phyloP scores from a whole-genome alignment of 2,329 filamentous ascomycete species.

The Fusarium sp. region DNA sequence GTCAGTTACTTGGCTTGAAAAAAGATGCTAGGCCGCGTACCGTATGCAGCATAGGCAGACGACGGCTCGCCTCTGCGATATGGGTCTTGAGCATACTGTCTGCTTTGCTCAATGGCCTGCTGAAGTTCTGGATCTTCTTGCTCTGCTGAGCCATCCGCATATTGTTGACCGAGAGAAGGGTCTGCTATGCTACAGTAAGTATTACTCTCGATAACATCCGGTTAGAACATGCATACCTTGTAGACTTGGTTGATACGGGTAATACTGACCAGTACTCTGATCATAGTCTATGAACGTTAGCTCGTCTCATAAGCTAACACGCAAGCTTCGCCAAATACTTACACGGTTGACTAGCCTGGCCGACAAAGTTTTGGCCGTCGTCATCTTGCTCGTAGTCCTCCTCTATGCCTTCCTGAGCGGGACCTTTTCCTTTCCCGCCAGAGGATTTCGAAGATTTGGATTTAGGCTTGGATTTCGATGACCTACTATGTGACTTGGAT shows the following conservation, averaged over 20 bases:
- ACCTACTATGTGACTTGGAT: constrained; percentile 27
- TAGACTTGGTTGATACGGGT: constrained; percentile 1
- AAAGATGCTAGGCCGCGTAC: background rate
- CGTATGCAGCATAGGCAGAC: constrained; percentile 4
- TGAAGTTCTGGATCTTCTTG: constrained; percentile 22
- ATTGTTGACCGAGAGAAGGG: constrained; percentile 9
- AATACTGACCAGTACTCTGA: constrained; percentile 19
- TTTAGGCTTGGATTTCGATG: constrained; percentile 33
- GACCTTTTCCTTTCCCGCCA: constrained; percentile 39
- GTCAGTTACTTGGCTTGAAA: constrained; percentile 1
- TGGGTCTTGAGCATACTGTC: constrained; percentile 15
- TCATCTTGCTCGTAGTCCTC: constrained; percentile 30
- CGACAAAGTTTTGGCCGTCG: background rate
- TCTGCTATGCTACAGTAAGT: constrained; percentile 13
- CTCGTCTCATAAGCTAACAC: background rate
- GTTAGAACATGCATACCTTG: constrained; percentile 17
- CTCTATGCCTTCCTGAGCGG: constrained; percentile 26
- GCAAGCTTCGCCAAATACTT: background rate
- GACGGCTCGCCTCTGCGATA: constrained; percentile 29
- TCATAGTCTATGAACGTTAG: constrained; percentile 20
- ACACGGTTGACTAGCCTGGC: constrained; percentile 6
- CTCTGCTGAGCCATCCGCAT: constrained; percentile 6
- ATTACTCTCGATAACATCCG: background rate
- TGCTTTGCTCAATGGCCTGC: constrained; percentile 26
- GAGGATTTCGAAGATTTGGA: constrained; percentile 38